Conservation (phyloP, 768 basidiomycete genomes). For the Kwoniella sp. region DNA sequence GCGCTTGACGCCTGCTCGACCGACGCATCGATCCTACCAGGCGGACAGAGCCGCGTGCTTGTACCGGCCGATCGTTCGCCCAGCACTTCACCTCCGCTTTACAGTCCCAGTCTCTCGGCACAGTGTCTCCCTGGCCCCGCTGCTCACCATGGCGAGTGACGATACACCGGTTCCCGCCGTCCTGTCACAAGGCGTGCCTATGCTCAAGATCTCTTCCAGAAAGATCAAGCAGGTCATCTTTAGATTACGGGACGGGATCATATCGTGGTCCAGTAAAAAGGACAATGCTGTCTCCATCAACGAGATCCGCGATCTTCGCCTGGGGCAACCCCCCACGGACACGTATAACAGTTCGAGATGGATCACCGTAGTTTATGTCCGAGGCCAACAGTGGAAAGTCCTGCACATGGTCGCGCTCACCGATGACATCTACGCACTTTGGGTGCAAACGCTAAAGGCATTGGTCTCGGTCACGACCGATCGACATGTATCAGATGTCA, state of each 20-base stretch:
- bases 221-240: constrained; percentile 69
- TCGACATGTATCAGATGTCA: constrained; percentile 29
- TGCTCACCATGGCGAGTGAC: constrained; percentile 3
- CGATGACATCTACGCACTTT: constrained; percentile 60
- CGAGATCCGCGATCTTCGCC: constrained; percentile 78
- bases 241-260: constrained; percentile 66
- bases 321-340: constrained; percentile 57
- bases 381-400: constrained; percentile 61
- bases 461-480: constrained; percentile 51
- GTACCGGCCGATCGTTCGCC: too few relatives aligned
- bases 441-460: constrained; percentile 63
- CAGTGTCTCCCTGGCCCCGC: neutral
- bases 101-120: neutral
- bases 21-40: neutral
- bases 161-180: constrained; percentile 16
- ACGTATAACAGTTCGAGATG: constrained; percentile 65
- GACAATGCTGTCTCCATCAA: constrained; percentile 64
- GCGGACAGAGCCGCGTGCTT: neutral
- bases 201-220: constrained; percentile 79
- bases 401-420: constrained; percentile 76
- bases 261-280: constrained; percentile 37
- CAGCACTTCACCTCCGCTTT: too few relatives aligned
- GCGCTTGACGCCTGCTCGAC: neutral
- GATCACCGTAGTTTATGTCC: constrained; percentile 78
- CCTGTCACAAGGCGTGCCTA: constrained; percentile 51